Evolutionary conservation across 345 rosid species (phyloP), one percentile per base, ranked within the genome.

Genomic region (Lumnitzera littorea): DNA sequence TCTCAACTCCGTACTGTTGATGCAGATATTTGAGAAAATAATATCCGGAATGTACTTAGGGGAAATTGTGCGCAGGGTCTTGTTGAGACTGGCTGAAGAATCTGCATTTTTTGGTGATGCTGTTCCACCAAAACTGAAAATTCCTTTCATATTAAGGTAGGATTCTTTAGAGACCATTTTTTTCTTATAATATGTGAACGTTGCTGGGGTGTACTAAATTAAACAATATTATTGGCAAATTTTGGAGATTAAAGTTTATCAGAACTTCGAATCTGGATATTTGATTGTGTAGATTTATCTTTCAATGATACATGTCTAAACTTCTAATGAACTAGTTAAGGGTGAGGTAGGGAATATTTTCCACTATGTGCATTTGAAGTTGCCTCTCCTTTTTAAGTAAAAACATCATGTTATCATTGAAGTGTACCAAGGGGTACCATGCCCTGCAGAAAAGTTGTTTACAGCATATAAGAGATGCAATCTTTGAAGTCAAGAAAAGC

Each of bases 11-110:
- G 2, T 60, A 36, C 50, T 23, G 14, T 27, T 0, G 24, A 50
- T 64, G 65, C 86, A 85, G 91, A 80, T 80, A 62, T 85, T 83
- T 62, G 90, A 85, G 60, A 83, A 88, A 75, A 59, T 72, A 0
- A 85, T 85, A 48, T 88, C 91, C 61, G 96, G 96, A 43, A 88
- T 85, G 96, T 88, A 88, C 67, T 79, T 88, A 69, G 92, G 88
- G 62, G 96, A 88, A 64, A 74, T 85, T 54, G 71, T 85, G 47
- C 84, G 88, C 29, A 68, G 88, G 62, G 88, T 83, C 63, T 52
- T 85, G 63, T 69, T 71, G 60, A 78, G 68, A 68, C 78, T 85
- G 78, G 91, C 92, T 15, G 84, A 85, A 66, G 88, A 88, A 76
- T 84, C 90, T 56, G 78, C 61, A 61, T 74, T 88, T 63, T 88